These are phyloP conservation scores for Colletotrichum lini DNA, from an alignment of 2,329 filamentous ascomycete genomes.

Conservation along the genomic window DNA sequence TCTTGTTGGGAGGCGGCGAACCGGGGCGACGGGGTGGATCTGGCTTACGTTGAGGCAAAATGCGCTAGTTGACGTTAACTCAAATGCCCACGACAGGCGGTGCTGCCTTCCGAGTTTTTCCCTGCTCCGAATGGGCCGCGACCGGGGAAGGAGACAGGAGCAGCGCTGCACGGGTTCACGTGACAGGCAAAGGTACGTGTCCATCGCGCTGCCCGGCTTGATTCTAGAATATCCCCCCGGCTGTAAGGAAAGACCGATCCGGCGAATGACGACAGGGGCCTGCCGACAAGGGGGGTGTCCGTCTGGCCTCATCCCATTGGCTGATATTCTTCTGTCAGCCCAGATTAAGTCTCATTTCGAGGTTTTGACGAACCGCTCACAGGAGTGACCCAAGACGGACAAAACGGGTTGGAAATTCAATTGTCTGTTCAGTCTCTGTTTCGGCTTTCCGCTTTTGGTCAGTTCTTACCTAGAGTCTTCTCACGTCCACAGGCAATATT, in stretches of 20 bases:
- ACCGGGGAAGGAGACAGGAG: conserved; percentile 13
- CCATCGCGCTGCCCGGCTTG: too few relatives aligned
- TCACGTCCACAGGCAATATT: not conserved
- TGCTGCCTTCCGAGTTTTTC: conserved; percentile 42
- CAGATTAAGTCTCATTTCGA: not conserved
- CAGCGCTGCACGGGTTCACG: conserved; percentile 8
- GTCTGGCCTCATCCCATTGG: conserved; percentile 14
- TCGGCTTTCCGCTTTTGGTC: not conserved
- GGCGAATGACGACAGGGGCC: not conserved
- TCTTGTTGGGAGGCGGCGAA: conserved; percentile 37
- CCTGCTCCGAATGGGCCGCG: conserved; percentile 35
- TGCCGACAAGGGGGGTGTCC: not conserved
- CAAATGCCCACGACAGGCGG: conserved; percentile 24
- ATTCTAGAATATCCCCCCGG: conserved; percentile 20
- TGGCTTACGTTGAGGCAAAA: conserved; percentile 38
- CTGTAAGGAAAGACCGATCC: conserved; percentile 18
- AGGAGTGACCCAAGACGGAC: not conserved
- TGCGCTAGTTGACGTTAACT: conserved; percentile 41
- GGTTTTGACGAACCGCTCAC: not conserved
- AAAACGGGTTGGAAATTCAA: not conserved
- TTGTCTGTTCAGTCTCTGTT: too few relatives aligned
- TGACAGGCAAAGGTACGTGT: conserved; percentile 3
- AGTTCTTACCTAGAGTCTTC: not conserved
- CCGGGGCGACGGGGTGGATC: conserved; percentile 29
- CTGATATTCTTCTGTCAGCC: conserved; percentile 7